Base-by-base conservation (phyloP, 1,139 yeast genomes). In the Suhomyces guaymorum region DNA sequence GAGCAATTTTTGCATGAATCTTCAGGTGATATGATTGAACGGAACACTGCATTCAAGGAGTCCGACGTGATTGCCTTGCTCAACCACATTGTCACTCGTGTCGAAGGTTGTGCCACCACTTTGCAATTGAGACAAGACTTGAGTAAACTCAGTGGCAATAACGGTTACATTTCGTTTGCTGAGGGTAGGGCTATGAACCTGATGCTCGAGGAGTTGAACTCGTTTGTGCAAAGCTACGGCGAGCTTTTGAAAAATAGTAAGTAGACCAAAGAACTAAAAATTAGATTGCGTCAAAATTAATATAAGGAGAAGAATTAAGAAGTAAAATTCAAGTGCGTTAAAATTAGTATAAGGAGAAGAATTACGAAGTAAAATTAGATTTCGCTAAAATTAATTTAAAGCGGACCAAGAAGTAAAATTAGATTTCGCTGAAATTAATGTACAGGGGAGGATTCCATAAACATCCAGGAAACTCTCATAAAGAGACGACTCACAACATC, bases 31-130 rank as follows among this genome's bases (percentile, higher is more conserved):
- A 50, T 63, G 30, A 47, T 52, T 15, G 53, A 54, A 30, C 48
- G 52, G 36, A 52, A 46, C 22, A 33, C 48, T 4, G 47, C 60
- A 21, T 62, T 63, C 42, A 59, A 61, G 41, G 68, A 59, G 41
- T 43, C 59, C 31, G 72, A 73, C 37, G 43, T 58, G 44, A 59
- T 78, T 21, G 61, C 71, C n/a, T 66, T 80, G 35, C 63, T 82
- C 44, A 82, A 79, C 40, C 85, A 80, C 49, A 58, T 80, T 17
- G 76, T 80, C 17, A 78, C 86, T 0, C 63, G 89, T 49, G 70
- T 82, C 33, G 89, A 82, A 50, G 76, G 73, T 40, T 68, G 78
- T 51, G 73, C 68, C 3, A 58, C 68, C 2, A 49, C 59, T 2
- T 50, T 70, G 20, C 58, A 52, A 24, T 38, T 67, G 38, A 53